Evolutionary conservation across 2,329 filamentous ascomycete genomes (phyloP).

Genomic region (Xylaria sp.): DNA sequence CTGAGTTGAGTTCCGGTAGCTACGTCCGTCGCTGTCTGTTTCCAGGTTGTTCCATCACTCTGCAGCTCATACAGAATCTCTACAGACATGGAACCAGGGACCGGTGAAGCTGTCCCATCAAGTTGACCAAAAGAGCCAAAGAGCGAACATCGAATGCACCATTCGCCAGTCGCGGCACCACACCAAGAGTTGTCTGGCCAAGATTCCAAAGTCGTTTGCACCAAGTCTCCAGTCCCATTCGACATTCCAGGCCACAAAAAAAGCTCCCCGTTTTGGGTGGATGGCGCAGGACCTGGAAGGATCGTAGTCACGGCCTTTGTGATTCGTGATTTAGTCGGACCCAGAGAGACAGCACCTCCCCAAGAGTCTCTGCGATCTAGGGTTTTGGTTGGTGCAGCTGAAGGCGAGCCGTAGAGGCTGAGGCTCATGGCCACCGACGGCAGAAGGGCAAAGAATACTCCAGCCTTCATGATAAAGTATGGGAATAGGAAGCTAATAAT

Average conservation of each 20-base stretch:
- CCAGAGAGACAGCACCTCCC: constrained; percentile 24
- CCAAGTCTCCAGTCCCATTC: constrained; percentile 20
- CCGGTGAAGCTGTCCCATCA: constrained; percentile 19
- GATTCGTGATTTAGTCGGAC: constrained; percentile 21
- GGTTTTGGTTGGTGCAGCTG: constrained; percentile 15
- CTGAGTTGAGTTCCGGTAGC: constrained; percentile 16
- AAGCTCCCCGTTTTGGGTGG: constrained; percentile 18
- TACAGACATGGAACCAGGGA: constrained; percentile 14
- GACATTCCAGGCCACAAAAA: constrained; percentile 26
- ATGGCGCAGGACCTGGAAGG: constrained; percentile 16
- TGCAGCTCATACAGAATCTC: constrained; percentile 22
- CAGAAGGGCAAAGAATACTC: constrained; percentile 11
- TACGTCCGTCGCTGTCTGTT: constrained; percentile 17
- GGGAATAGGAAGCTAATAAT: background rate
- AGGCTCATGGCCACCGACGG: constrained; percentile 12
- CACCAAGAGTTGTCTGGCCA: constrained; percentile 23
- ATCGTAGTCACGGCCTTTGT: constrained; percentile 23
- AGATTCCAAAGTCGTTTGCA: constrained; percentile 19
- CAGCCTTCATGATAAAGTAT: constrained; percentile 19
- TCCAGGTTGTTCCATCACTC: constrained; percentile 19
- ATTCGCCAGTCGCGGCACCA: constrained; percentile 15
- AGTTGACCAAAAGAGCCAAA: constrained; percentile 25
- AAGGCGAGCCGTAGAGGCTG: constrained; percentile 10
- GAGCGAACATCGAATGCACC: constrained; percentile 26
- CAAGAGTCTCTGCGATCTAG: constrained; percentile 17